Conservation (phyloP, 116 monocot genomes). For the Trichopus zeylanicus region DNA sequence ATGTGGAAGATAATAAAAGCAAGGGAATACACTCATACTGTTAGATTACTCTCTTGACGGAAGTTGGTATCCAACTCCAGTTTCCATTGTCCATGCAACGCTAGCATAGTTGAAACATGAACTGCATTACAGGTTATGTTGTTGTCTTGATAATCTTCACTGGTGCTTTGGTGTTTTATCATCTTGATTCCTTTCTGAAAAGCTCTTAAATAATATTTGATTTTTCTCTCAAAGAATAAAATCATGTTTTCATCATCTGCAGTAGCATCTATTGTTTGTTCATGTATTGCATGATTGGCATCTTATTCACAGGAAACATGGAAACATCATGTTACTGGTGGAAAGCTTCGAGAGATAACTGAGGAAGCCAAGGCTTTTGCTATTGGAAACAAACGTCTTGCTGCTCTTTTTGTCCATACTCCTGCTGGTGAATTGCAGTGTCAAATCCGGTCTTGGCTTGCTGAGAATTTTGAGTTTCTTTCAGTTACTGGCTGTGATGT, state of each 20-base stretch:
- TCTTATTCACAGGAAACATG: slow-evolving; percentile 66
- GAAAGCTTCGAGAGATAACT: slow-evolving; percentile 93
- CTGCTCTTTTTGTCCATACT: slow-evolving; percentile 99
- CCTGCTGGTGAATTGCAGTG: slow-evolving; percentile 99
- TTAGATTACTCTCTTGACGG: too few species aligned
- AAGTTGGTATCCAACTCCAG: too few species aligned
- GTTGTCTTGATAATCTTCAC: too few species aligned
- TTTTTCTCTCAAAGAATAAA: too few species aligned
- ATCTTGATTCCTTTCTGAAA: too few species aligned
- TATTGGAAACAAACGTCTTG: slow-evolving; percentile 82
- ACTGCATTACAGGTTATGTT: too few species aligned
- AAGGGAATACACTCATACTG: too few species aligned
- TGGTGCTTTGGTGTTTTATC: too few species aligned
- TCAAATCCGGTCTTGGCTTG: slow-evolving; percentile 92
- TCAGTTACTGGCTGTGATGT: slow-evolving; percentile 72
- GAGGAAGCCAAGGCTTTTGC: slow-evolving; percentile 97
- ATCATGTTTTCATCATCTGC: neutral
- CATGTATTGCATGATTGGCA: neutral
- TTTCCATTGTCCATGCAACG: too few species aligned
- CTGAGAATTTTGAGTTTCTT: slow-evolving; percentile 98
- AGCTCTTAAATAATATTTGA: too few species aligned
- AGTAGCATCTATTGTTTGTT: neutral
- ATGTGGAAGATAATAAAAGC: too few species aligned
- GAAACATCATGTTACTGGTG: slow-evolving; percentile 94
- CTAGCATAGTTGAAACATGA: too few species aligned